Evolutionary conservation across 2,329 filamentous ascomycete species (phyloP).

Genomic region (Calycina herbarum): DNA sequence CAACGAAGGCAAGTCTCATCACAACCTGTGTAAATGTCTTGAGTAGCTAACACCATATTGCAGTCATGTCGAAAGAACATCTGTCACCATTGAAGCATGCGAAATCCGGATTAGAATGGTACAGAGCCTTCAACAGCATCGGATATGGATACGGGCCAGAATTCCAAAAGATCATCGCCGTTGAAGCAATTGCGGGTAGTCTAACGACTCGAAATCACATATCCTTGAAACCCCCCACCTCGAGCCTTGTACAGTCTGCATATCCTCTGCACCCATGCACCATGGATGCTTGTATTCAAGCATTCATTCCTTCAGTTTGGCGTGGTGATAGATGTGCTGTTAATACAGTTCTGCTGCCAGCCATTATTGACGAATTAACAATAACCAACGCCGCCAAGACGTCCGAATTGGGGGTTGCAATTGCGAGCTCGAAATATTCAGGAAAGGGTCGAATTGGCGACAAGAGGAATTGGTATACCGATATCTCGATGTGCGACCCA

Average conservation of each 20-base stretch:
- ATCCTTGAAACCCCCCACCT: conserved; percentile 9
- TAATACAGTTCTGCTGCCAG: conserved; percentile 23
- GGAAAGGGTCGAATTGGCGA: conserved; percentile 25
- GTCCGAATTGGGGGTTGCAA: conserved; percentile 7
- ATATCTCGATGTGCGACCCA: conserved; percentile 21
- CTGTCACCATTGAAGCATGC: conserved; percentile 8
- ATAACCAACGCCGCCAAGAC: conserved; percentile 15
- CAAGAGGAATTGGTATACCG: not conserved
- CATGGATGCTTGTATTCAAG: conserved; percentile 23
- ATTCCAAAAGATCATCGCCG: conserved; percentile 25
- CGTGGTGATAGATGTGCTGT: conserved; percentile 17
- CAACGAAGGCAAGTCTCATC: too few relatives aligned
- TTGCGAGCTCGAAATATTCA: conserved; percentile 17
- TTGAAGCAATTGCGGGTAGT: conserved; percentile 13
- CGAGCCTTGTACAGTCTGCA: conserved; percentile 12
- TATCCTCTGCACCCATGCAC: conserved; percentile 23
- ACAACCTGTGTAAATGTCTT: too few relatives aligned
- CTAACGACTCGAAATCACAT: conserved; percentile 8
- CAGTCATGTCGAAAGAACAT: not conserved
- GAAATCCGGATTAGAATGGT: conserved; percentile 16
- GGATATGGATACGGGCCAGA: conserved; percentile 29
- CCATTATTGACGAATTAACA: conserved; percentile 29
- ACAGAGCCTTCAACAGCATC: conserved; percentile 26
- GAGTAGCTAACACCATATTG: not conserved
- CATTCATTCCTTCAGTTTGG: conserved; percentile 13